Base-by-base conservation (phyloP, 352 stramenopile genomes). In the Thraustochytrium sp. region DNA sequence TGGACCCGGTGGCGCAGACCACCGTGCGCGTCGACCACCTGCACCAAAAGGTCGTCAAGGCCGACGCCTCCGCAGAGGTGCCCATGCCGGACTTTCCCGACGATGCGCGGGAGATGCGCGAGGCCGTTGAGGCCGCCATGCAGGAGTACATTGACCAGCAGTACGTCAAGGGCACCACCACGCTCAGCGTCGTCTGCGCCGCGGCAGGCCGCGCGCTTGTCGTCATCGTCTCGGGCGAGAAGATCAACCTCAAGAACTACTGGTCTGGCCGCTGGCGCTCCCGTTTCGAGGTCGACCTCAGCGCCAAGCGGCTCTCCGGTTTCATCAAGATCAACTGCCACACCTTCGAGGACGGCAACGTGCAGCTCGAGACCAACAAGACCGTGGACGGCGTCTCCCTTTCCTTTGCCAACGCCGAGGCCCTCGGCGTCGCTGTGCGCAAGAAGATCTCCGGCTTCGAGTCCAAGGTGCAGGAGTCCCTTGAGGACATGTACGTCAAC, bases 311-410 rank as follows among this genome's bases (percentile, higher is more conserved):
- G 21, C 23, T 80, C 21, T 46, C 18, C 46, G 68, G 68, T 18
- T 46, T 61, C 9, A 51, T 80, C 68, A 80, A 80, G 74, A 48
- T 82, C 37, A 75, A 46, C 53, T 48, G 23, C 9, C 94, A 98
- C 87, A 97, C 97, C 88, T 98, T 97, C 89, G 94, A 98, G 89
- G 96, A 98, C 87, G 94, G 94, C 40, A 98, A 98, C 84, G 87
- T 98, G 59, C 93, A 97, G 88, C 85, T 97, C 51, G 90, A 95
- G 82, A 93, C 88, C 62, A 86, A 88, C 76, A 96, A 95, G 83
- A 68, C 87, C 2, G 82, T 96, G 3, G 55, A 42, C 36, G 88
- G 90, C 21, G 87, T 92, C 34, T 88, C 89, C 46, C 84, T 94
- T 18, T 78, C 84, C 13, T 89, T 90, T 26, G 21, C 88, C 13